phyloP scores from a whole-genome alignment of 1,139 yeast species.

The Eremothecium sinecaudum region DNA sequence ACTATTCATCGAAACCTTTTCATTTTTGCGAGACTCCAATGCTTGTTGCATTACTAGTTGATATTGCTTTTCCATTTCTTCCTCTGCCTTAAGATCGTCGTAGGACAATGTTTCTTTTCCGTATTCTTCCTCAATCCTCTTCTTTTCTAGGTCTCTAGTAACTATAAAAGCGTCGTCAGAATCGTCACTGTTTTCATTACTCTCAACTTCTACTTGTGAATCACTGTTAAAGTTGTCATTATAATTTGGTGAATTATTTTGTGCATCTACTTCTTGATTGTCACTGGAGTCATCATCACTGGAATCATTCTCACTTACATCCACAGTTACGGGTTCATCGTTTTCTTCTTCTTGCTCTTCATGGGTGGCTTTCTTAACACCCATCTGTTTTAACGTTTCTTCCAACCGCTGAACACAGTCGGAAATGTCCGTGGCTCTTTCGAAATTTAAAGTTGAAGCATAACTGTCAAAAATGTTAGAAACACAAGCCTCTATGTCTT shows the following conservation, averaged over 20 bases:
- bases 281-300: constrained; percentile 21
- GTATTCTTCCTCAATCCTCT: constrained; percentile 32
- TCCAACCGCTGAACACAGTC: constrained; percentile 38
- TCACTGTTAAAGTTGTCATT: constrained; percentile 19
- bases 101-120: constrained; percentile 32
- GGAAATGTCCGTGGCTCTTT: constrained; percentile 34
- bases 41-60: constrained; percentile 44
- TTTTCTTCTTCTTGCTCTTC: constrained; percentile 18
- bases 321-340: constrained; percentile 11
- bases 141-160: constrained; percentile 24
- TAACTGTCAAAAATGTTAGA: constrained; percentile 35
- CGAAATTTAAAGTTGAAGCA: constrained; percentile 29
- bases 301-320: constrained; percentile 19
- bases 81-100: constrained; percentile 40
- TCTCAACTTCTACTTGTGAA: constrained; percentile 16
- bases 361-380: constrained; percentile 18
- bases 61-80: constrained; percentile 46
- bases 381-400: constrained; percentile 19
- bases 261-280: constrained; percentile 21
- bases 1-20: constrained; percentile 19
- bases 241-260: constrained; percentile 17
- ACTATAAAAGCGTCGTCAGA: constrained; percentile 23
- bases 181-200: constrained; percentile 20
- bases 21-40: constrained; percentile 33
- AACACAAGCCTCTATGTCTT: constrained; percentile 52